Conservation (phyloP, 2,329 filamentous ascomycete species). For the Myotisia sp. region DNA sequence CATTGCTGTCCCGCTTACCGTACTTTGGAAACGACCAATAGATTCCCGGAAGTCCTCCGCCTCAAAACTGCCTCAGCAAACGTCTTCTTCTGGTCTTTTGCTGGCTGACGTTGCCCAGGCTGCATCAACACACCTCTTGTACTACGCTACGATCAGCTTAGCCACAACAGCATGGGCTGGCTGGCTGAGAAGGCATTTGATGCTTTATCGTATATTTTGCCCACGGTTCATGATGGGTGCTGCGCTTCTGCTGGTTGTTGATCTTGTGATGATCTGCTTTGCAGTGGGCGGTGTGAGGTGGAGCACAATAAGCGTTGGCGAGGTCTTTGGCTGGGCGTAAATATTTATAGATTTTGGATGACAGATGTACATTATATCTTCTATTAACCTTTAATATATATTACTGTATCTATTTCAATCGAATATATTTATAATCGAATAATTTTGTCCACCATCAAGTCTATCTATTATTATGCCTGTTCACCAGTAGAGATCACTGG, state of each 20-base stretch:
- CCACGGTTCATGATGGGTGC: conserved; percentile 80
- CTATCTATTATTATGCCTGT: too few species aligned
- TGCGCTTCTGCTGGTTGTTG: conserved; percentile 57
- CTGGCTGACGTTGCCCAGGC: conserved; percentile 57
- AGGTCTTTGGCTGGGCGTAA: conserved; percentile 69
- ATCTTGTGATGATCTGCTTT: conserved; percentile 57
- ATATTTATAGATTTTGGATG: too few species aligned
- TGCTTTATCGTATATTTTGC: conserved; percentile 89
- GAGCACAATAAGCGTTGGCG: conserved; percentile 63
- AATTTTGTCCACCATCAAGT: too few species aligned
- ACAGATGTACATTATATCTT: too few species aligned
- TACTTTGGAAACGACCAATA: conserved; percentile 78
- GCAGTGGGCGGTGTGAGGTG: conserved; percentile 60
- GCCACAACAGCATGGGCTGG: conserved; percentile 86
- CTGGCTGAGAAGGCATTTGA: conserved; percentile 75
- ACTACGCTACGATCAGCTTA: conserved; percentile 68
- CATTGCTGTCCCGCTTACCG: conserved; percentile 62
- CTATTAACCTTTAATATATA: too few species aligned
- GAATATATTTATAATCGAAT: too few species aligned
- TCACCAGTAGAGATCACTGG: too few species aligned
- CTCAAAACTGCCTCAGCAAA: conserved; percentile 10
- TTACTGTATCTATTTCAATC: too few species aligned
- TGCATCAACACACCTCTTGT: conserved; percentile 60
- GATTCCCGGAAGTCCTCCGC: conserved; percentile 38
- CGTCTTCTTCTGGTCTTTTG: conserved; percentile 27